Percentiles rank a stretch among this genome's conserved stretches.
These are phyloP conservation scores for Fusarium sp. DNA, from an alignment of 2,329 filamentous ascomycete genomes.

Conservation along the genomic window DNA sequence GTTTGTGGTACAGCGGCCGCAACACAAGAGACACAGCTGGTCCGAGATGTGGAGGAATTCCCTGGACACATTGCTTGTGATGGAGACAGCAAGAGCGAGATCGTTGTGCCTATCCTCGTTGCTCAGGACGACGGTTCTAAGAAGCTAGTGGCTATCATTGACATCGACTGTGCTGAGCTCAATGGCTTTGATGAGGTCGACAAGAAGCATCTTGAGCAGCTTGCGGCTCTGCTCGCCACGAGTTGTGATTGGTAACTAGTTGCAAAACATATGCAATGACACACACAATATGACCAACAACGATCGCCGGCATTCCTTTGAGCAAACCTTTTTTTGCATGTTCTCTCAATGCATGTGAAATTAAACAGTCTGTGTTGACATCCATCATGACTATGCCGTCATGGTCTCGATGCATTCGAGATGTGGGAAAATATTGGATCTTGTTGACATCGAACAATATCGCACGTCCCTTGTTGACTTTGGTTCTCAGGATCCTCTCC, in stretches of 20 bases:
- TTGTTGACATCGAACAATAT: slow-evolving; percentile 15
- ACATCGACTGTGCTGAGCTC: slow-evolving; percentile 78
- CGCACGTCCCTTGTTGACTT: slow-evolving; percentile 7
- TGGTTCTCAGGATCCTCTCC: background rate
- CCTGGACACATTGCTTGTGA: slow-evolving; percentile 88
- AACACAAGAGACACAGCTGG: slow-evolving; percentile 71
- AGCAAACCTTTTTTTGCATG: background rate
- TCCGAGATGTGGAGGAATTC: slow-evolving; percentile 77
- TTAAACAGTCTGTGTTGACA: background rate
- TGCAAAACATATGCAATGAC: background rate
- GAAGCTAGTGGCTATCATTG: slow-evolving; percentile 78
- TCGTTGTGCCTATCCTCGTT: slow-evolving; percentile 79
- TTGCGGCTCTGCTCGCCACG: slow-evolving; percentile 69
- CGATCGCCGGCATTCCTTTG: background rate
- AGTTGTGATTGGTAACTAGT: slow-evolving; percentile 73
- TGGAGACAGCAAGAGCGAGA: slow-evolving; percentile 79
- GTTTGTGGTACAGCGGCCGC: slow-evolving; percentile 80
- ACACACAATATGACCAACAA: slow-evolving; percentile 1
- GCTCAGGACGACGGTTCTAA: slow-evolving; percentile 46
- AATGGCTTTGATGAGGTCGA: slow-evolving; percentile 78
- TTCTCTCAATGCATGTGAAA: background rate
- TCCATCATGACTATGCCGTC: background rate
- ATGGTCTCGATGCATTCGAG: background rate
- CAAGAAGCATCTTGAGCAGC: slow-evolving; percentile 71
- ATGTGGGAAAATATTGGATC: background rate